phyloP scores from a whole-genome alignment of 2,329 filamentous ascomycete species.

The Fusarium pseudocircinatum region DNA sequence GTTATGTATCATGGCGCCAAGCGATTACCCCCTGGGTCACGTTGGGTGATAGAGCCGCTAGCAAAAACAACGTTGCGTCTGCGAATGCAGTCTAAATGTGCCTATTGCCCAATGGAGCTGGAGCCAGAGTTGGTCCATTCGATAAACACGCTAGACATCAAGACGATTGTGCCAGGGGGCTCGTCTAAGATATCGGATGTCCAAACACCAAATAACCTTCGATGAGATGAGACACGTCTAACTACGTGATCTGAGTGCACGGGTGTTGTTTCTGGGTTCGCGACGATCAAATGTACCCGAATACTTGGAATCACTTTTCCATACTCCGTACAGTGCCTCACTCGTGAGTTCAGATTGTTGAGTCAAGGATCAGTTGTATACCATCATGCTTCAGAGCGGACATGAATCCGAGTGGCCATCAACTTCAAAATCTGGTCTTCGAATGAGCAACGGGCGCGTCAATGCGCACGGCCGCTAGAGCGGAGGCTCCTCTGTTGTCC shows the following conservation, averaged over 20 bases:
- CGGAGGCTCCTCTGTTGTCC: constrained; percentile 11
- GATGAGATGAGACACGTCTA: constrained; percentile 4
- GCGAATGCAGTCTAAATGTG: constrained; percentile 17
- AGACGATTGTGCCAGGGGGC: constrained; percentile 4
- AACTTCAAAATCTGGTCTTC: constrained; percentile 4
- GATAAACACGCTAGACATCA: constrained; percentile 18
- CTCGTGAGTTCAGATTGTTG: constrained; percentile 10
- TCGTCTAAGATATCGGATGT: constrained; percentile 1
- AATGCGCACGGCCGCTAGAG: constrained; percentile 20
- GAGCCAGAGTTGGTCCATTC: not conserved
- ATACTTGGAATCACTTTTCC: constrained; percentile 10
- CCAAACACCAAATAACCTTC: not conserved
- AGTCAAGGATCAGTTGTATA: constrained; percentile 18
- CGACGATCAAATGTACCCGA: constrained; percentile 21
- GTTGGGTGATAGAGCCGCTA: constrained; percentile 25
- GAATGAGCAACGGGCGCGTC: constrained; percentile 16
- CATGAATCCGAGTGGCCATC: constrained; percentile 18
- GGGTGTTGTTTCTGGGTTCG: not conserved
- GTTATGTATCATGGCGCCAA: constrained; percentile 11
- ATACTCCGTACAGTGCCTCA: constrained; percentile 2
- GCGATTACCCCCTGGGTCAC: constrained; percentile 11
- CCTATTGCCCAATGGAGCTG: constrained; percentile 14
- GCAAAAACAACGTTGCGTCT: constrained; percentile 33
- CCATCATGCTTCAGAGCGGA: constrained; percentile 5
- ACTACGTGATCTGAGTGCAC: constrained; percentile 1